Percentiles rank a stretch among this genome's conserved stretches.
phyloP scores from a whole-genome alignment of 1,284 basidiomycete species.

The Cutaneotrichosporon spelunceum region DNA sequence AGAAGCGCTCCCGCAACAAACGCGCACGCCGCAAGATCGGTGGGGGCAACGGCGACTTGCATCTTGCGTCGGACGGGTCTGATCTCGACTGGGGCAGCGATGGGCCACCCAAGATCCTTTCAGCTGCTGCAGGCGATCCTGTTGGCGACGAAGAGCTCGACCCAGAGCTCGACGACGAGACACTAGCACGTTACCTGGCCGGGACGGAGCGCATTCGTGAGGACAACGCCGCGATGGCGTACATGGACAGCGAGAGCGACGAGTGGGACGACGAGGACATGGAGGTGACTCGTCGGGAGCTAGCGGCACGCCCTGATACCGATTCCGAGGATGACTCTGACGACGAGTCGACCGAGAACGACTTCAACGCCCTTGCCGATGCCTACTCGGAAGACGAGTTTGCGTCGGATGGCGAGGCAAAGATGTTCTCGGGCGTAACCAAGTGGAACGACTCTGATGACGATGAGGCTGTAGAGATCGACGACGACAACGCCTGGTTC shows the following conservation, averaged over 20 bases:
- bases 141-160: conserved; percentile 19
- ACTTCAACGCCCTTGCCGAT: conserved; percentile 20
- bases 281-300: conserved; percentile 18
- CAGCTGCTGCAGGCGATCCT: conserved; percentile 8
- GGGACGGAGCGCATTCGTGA: conserved; percentile 24
- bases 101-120: conserved; percentile 13
- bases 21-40: conserved; percentile 14
- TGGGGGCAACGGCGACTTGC: conserved; percentile 14
- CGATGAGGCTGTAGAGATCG: conserved; percentile 21
- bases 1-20: conserved; percentile 29
- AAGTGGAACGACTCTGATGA: conserved; percentile 21
- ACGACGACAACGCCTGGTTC: conserved; percentile 26
- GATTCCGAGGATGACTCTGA: conserved; percentile 21
- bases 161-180: conserved; percentile 31
- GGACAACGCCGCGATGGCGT: conserved; percentile 16
- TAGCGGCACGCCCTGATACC: neutral
- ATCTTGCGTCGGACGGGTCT: conserved; percentile 36
- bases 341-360: conserved; percentile 16
- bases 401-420: conserved; percentile 18
- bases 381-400: conserved; percentile 24
- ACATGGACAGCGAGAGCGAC: conserved; percentile 22
- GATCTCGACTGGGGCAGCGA: conserved; percentile 53
- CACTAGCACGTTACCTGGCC: conserved; percentile 30
- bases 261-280: conserved; percentile 22
- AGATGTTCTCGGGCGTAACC: conserved; percentile 14